Percentiles rank a stretch among this genome's conserved stretches.
Evolutionary conservation across 169 alveolate genomes (phyloP).

Genomic region (Babesia gibsoni): DNA sequence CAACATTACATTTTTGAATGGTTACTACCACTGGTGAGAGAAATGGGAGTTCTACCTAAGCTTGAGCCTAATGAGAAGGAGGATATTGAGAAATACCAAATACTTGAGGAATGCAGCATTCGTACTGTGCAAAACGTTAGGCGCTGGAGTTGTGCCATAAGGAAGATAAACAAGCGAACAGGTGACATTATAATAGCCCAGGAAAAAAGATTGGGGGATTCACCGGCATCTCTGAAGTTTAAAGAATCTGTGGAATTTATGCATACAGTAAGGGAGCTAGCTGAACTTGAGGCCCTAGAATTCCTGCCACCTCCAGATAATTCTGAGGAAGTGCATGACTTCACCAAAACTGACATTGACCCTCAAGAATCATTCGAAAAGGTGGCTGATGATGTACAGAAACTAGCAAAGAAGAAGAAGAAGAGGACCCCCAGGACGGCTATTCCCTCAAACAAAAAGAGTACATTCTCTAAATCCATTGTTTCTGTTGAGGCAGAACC

Average conservation of each 20-base stretch:
- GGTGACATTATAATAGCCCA: slow-evolving; percentile 81
- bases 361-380: slow-evolving; percentile 1
- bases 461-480: slow-evolving; percentile 58
- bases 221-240: slow-evolving; percentile 70
- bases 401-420: slow-evolving; percentile 55
- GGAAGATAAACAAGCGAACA: slow-evolving; percentile 76
- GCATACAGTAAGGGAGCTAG: slow-evolving; percentile 45
- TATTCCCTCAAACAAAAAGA: slow-evolving; percentile 65
- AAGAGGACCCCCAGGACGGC: slow-evolving; percentile 57
- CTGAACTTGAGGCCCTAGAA: slow-evolving; percentile 62
- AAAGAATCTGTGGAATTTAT: slow-evolving; percentile 57
- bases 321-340: slow-evolving; percentile 1
- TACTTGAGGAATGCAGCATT: slow-evolving; percentile 77
- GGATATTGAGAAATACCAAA: slow-evolving; percentile 64
- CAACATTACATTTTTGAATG: slow-evolving; percentile 78
- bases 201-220: slow-evolving; percentile 58
- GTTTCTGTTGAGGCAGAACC: slow-evolving; percentile 9
- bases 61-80: slow-evolving; percentile 40
- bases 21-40: slow-evolving; percentile 76
- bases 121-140: slow-evolving; percentile 80
- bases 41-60: slow-evolving; percentile 61
- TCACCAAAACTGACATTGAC: slow-evolving; percentile 1
- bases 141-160: slow-evolving; percentile 80
- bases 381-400: slow-evolving; percentile 36
- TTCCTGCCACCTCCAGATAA: slow-evolving; percentile 39